phyloP scores from a whole-genome alignment of 2,329 filamentous ascomycete genomes.

The Arthrobotrys sphaeroides region DNA sequence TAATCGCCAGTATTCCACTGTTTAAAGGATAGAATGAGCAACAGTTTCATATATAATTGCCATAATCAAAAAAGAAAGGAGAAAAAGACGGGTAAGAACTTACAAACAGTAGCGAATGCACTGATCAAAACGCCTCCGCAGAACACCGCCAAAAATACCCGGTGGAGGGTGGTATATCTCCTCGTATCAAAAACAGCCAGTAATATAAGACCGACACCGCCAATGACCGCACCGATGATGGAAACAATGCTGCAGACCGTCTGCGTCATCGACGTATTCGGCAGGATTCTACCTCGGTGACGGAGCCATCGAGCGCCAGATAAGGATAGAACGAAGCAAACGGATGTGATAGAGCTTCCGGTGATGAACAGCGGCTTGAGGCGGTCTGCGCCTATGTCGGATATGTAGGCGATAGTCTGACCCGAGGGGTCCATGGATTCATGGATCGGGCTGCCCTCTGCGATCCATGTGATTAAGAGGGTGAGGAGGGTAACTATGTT shows the following conservation, averaged over 20 bases:
- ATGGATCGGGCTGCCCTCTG: conserved; percentile 69
- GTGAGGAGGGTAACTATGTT: conserved; percentile 70
- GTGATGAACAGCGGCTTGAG: conserved; percentile 82
- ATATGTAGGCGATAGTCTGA: conserved; percentile 77
- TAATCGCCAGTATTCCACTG: conserved; percentile 56
- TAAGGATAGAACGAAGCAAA: conserved; percentile 84
- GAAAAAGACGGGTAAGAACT: no score
- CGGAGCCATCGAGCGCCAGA: conserved; percentile 84
- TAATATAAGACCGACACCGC: conserved; percentile 81
- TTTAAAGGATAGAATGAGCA: conserved; percentile 8
- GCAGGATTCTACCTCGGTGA: conserved; percentile 79
- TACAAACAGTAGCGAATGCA: conserved; percentile 63
- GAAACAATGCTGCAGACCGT: conserved; percentile 67
- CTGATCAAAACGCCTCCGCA: conserved; percentile 85
- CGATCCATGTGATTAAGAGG: conserved; percentile 75
- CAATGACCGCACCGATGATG: conserved; percentile 72
- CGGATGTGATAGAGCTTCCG: conserved; percentile 74
- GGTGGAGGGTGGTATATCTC: conserved; percentile 73
- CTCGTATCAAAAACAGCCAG: conserved; percentile 86
- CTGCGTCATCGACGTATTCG: conserved; percentile 68
- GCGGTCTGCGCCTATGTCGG: conserved; percentile 68
- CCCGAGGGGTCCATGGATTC: conserved; percentile 67
- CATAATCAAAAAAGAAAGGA: no score
- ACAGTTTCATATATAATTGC: no score
- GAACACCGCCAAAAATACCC: conserved; percentile 82